phyloP scores from a whole-genome alignment of 768 basidiomycete species.

The Saitozyma sp. region DNA sequence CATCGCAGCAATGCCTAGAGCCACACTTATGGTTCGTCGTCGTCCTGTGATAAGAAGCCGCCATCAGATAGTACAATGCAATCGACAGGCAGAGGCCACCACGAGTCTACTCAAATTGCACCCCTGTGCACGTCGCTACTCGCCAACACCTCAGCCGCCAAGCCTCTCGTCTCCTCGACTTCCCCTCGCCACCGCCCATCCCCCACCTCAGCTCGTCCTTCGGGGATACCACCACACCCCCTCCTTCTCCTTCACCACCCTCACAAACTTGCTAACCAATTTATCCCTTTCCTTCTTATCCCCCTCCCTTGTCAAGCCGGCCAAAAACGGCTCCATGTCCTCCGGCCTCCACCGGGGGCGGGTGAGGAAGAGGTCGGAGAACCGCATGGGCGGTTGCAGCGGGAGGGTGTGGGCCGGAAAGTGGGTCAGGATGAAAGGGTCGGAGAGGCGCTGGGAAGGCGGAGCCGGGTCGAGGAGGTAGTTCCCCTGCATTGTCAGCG shows the following conservation, averaged over 20 bases:
- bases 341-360: slow-evolving; percentile 59
- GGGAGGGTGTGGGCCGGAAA: slow-evolving; percentile 76
- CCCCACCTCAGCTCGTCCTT: slow-evolving; percentile 25
- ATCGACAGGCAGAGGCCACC: too few relatives aligned
- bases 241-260: slow-evolving; percentile 65
- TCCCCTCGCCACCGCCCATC: too few relatives aligned
- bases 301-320: slow-evolving; percentile 67
- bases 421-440: slow-evolving; percentile 60
- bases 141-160: too few relatives aligned
- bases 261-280: slow-evolving; percentile 78
- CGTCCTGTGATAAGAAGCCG: too few relatives aligned
- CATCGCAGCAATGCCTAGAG: too few relatives aligned
- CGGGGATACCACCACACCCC: slow-evolving; percentile 61
- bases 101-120: too few relatives aligned
- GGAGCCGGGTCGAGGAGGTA: slow-evolving; percentile 60
- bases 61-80: too few relatives aligned
- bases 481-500: slow-evolving; percentile 63
- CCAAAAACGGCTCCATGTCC: slow-evolving; percentile 78
- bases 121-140: too few relatives aligned
- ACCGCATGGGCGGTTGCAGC: slow-evolving; percentile 73
- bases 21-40: too few relatives aligned
- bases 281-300: slow-evolving; percentile 84
- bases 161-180: too few relatives aligned
- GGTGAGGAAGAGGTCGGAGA: slow-evolving; percentile 78
- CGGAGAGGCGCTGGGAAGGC: slow-evolving; percentile 43